Conservation (phyloP, 1,284 basidiomycete genomes). For the Porodaedalea pini region DNA sequence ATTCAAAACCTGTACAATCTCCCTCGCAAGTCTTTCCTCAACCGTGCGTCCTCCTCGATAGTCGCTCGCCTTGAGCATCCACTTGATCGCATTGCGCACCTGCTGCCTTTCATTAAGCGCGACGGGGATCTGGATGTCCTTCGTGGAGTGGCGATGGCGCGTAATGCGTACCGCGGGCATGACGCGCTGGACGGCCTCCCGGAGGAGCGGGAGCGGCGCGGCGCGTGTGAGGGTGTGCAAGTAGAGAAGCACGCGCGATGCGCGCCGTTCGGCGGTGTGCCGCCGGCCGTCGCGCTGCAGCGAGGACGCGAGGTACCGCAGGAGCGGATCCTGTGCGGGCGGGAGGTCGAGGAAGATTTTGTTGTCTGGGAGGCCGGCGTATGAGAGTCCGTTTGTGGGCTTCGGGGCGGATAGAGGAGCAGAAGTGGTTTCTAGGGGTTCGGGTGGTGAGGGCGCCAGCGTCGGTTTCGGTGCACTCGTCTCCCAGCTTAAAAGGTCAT, state of each 20-base stretch:
- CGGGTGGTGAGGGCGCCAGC: background rate
- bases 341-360: slow-evolving; percentile 50
- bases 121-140: slow-evolving; percentile 60
- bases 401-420: background rate
- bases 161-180: slow-evolving; percentile 61
- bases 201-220: slow-evolving; percentile 74
- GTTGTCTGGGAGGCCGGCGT: slow-evolving; percentile 16
- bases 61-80: slow-evolving; percentile 62
- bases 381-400: slow-evolving; percentile 13
- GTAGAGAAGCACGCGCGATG: slow-evolving; percentile 61
- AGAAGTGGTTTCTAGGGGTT: background rate
- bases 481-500: background rate
- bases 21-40: slow-evolving; percentile 69
- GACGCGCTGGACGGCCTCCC: slow-evolving; percentile 60
- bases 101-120: slow-evolving; percentile 79
- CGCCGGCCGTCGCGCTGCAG: slow-evolving; percentile 70
- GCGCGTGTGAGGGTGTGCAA: slow-evolving; percentile 73
- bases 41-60: slow-evolving; percentile 48
- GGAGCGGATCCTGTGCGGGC: slow-evolving; percentile 71
- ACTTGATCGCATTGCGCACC: slow-evolving; percentile 58
- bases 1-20: slow-evolving; percentile 66
- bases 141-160: slow-evolving; percentile 53
- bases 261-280: slow-evolving; percentile 55
- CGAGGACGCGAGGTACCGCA: slow-evolving; percentile 66
- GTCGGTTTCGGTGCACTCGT: background rate